Evolutionary conservation across 305 asterid genomes (phyloP).

Genomic region (Striga hermonthica): DNA sequence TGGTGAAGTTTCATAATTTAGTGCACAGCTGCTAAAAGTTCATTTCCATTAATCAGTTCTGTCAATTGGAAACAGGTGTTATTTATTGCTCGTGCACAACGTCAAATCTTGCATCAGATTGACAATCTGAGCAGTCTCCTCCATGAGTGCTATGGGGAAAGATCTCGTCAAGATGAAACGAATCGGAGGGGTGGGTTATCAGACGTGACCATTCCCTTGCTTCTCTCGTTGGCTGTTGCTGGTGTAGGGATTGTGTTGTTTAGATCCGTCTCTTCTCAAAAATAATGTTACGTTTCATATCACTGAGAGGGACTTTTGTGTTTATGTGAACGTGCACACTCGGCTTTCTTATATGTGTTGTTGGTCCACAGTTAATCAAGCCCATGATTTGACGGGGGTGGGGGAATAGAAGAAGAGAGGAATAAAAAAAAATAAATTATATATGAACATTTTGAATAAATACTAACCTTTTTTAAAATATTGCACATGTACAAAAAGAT

Average conservation of each 20-base stretch:
- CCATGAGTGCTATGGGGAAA: conserved; percentile 54
- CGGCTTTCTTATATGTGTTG: no score
- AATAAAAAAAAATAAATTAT: no score
- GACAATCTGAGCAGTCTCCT: conserved; percentile 66
- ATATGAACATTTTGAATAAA: no score
- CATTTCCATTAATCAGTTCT: not conserved
- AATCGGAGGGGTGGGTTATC: conserved; percentile 26
- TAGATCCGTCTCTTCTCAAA: no score
- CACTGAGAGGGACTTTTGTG: no score
- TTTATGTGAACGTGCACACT: no score
- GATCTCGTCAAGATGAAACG: conserved; percentile 47
- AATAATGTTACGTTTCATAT: no score
- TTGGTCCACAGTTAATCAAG: no score
- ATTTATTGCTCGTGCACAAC: conserved; percentile 61
- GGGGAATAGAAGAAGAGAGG: no score
- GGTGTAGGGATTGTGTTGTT: conserved; percentile 61
- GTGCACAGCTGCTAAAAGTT: not conserved
- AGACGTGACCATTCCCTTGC: conserved; percentile 44
- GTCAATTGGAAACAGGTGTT: conserved; percentile 44
- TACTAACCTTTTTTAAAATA: no score
- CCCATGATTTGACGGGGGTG: no score
- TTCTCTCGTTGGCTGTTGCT: conserved; percentile 64
- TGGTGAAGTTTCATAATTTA: not conserved
- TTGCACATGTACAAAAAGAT: no score
- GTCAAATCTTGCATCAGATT: conserved; percentile 74